A percentile compares a stretch with the other conserved stretches of the same genome.
These are phyloP conservation scores for Cajanus cajan DNA, from an alignment of 306 rosid genomes.

Conservation along the genomic window DNA sequence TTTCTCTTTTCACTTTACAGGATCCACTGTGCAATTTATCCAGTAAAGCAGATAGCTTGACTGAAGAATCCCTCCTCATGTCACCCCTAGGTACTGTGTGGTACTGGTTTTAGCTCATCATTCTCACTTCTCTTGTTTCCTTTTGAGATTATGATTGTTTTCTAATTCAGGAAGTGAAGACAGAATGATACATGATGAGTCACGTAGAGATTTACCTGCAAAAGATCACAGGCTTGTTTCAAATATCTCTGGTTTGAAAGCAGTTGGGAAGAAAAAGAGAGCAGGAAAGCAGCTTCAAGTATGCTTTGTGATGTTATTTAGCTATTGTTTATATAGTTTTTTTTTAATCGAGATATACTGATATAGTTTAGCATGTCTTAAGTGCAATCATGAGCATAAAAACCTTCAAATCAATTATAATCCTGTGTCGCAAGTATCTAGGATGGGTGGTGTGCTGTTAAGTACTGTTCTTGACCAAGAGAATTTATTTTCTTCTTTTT, in stretches of 20 bases:
- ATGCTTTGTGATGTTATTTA: constrained; percentile 13
- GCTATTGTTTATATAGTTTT: neutral
- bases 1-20: constrained; percentile 45
- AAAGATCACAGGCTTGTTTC: constrained; percentile 35
- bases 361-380: neutral
- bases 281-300: constrained; percentile 49
- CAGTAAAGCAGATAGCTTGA: constrained; percentile 37
- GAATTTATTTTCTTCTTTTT: neutral
- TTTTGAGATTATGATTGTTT: constrained; percentile 16
- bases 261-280: constrained; percentile 49
- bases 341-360: no score
- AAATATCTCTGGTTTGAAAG: constrained; percentile 34
- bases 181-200: constrained; percentile 24
- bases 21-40: constrained; percentile 37
- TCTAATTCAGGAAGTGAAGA: constrained; percentile 43
- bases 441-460: neutral
- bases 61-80: constrained; percentile 35
- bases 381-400: neutral
- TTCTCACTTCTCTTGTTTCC: constrained; percentile 24
- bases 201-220: constrained; percentile 9
- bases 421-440: constrained; percentile 9
- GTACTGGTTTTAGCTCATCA: neutral
- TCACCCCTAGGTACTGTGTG: constrained; percentile 47
- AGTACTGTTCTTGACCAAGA: neutral
- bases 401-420: constrained; percentile 1